These are phyloP conservation scores for Oryza punctata DNA, from an alignment of 176 grass and related monocot genomes.

Conservation along the genomic window DNA sequence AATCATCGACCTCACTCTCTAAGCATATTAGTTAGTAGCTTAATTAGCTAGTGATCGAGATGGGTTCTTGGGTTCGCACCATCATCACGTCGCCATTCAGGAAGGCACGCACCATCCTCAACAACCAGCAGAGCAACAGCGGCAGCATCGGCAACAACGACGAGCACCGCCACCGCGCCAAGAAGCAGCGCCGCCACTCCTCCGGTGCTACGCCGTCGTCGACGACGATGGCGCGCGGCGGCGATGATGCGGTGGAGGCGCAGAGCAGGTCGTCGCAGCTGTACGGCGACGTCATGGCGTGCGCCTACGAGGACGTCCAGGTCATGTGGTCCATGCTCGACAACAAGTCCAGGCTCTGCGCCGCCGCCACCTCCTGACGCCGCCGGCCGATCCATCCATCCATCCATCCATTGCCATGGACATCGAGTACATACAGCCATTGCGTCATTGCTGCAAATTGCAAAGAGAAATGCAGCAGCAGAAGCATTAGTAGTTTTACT, in stretches of 20 bases:
- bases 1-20: too few species aligned
- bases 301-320: constrained; percentile 69
- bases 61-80: constrained; percentile 72
- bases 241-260: not conserved
- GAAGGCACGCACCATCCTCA: constrained; percentile 57
- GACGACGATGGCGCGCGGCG: too few species aligned
- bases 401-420: not conserved
- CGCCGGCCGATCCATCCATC: not conserved
- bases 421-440: constrained; percentile 23
- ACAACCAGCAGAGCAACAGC: not conserved
- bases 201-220: not conserved
- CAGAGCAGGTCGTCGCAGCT: constrained; percentile 45
- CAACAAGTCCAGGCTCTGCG: constrained; percentile 50
- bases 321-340: constrained; percentile 79
- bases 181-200: constrained; percentile 35
- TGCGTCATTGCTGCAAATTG: not conserved
- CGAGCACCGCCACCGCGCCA: constrained; percentile 28
- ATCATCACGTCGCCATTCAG: constrained; percentile 60
- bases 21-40: too few species aligned
- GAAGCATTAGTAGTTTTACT: not conserved
- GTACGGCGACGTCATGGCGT: constrained; percentile 72
- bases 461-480: not conserved
- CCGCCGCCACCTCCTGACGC: constrained; percentile 29
- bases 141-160: constrained; percentile 1
- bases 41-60: not conserved